Evolutionary conservation across 768 basidiomycete genomes (phyloP), one percentile per base, ranked within the genome.

Genomic region (Boletus edulis): DNA sequence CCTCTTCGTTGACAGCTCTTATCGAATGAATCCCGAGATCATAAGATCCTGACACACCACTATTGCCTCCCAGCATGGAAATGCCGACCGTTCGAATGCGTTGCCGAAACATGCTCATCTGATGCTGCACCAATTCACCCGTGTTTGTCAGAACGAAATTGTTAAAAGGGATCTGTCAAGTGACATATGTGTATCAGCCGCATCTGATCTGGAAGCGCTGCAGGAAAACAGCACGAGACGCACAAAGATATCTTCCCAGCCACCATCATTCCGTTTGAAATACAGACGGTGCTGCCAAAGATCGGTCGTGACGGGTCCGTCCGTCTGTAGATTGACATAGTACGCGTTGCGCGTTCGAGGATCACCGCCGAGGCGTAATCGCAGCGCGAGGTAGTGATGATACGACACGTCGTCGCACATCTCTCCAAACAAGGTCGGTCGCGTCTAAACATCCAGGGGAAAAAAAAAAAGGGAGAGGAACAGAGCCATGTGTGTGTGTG

Each of bases 241-340:
- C 59, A 91, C 91, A 64, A 86, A 86, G 15, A 95, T 68, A 63
- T 92, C 86, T 67, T 94, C 88, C 93, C 93, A 95, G 5, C 76
- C 73, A 24, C 82, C 80, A 54, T 86, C 81, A 27, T 76, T 73
- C 51, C 81, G 79, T 47, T 79, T 76, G 67, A 94, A 89, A 72
- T 82, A 91, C n/a, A 98, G 76, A 34, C 91, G 81, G 62, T 98
- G 94, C 67, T 97, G 96, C 87, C 91, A 98, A n/a, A 98, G 75
- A 67, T 96, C 93, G 37, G 85, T 87, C 47, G 84, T 81, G 46
- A 90, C 77, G 42, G 83, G 79, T 1, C 90, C 89, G 49, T 93
- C 89, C 3, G 94, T 96, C 69, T 97, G 94, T 44, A 98, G 75
- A 72, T 98, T 98, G 46, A 93, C 88, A 61, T 89, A 95, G 77